Evolutionary conservation across 2,329 filamentous ascomycete genomes (phyloP), one percentile per base, ranked within the genome.

Genomic region (Raffaelea arxii): DNA sequence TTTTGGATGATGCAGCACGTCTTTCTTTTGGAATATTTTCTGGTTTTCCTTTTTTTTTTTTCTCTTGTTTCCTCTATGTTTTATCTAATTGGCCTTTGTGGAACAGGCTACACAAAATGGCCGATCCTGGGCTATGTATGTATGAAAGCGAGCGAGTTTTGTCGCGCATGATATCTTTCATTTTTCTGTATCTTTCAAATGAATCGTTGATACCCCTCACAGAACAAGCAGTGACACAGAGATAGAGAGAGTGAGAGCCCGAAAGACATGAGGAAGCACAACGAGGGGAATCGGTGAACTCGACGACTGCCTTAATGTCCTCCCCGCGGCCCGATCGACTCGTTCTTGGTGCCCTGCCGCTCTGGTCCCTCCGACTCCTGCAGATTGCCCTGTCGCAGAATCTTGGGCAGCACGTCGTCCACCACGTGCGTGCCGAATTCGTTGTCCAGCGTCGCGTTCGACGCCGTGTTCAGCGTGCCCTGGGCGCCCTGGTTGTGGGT

Each of bases 401-500:
- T 95, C 67, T 80, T 71, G 67, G 78, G 78, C 59, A 97, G 83
- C 49, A 84, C 82, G 1, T 91, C 85, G 7, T 96, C 90, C 22
- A 88, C 82, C 46, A 81, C 73, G 56, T 74, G 68, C 14, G 87
- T 91, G 55, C 86, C 88, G 57, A 98, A 98, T 69, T 97, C 90
- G 55, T 81, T 84, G 59, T 92, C 82, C 4, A 98, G 74, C 41
- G 73, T 73, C 38, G 72, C 67, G 54, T 94, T 86, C 56, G 86
- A 84, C 9, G 90, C 89, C 10, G 70, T 68, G 60, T 96, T 85
- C 38, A 85, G 71, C 49, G 81, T 76, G 47, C 91, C 91, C 64
- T 95, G 88, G 39, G 78, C 79, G 54, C 91, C 91, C 64, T 95
- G 89, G 90, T 83, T 85, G 72, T 94, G 86, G 30, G 89, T 94